Evolutionary conservation across 1,284 basidiomycete genomes (phyloP).

Genomic region (Pyrrhoderma noxium): DNA sequence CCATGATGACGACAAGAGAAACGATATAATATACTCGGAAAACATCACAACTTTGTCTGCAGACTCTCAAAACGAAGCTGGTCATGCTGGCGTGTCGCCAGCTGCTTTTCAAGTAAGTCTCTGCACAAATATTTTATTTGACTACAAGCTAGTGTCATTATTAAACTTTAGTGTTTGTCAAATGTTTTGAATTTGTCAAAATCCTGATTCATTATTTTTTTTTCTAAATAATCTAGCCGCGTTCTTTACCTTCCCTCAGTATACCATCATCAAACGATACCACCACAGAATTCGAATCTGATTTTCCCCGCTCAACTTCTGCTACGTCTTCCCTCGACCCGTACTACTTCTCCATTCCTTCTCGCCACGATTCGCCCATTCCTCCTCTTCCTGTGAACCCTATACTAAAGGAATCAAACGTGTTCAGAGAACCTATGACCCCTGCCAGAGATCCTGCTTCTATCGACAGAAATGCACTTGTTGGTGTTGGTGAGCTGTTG

Average conservation of each 20-base stretch:
- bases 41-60: background rate
- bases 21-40: background rate
- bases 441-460: constrained; percentile 72
- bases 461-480: constrained; percentile 82
- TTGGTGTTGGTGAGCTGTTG: constrained; percentile 93
- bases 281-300: constrained; percentile 12
- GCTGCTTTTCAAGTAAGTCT: constrained; percentile 4
- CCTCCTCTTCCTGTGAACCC: constrained; percentile 32
- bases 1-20: constrained; percentile 7
- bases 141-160: background rate
- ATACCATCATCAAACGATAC: constrained; percentile 6
- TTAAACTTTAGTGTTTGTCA: background rate
- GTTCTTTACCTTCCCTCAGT: constrained; percentile 3
- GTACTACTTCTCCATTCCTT: constrained; percentile 69
- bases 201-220: no score
- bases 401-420: constrained; percentile 13
- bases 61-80: background rate
- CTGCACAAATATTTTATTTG: background rate
- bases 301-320: constrained; percentile 47
- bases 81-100: background rate
- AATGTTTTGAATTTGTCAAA: no score
- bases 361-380: constrained; percentile 55
- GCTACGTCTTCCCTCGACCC: constrained; percentile 74
- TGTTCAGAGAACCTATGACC: constrained; percentile 47
- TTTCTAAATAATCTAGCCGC: constrained; percentile 2